These are phyloP conservation scores for Amylocarpus encephaloides DNA, from an alignment of 2,329 filamentous ascomycete genomes.

Conservation along the genomic window DNA sequence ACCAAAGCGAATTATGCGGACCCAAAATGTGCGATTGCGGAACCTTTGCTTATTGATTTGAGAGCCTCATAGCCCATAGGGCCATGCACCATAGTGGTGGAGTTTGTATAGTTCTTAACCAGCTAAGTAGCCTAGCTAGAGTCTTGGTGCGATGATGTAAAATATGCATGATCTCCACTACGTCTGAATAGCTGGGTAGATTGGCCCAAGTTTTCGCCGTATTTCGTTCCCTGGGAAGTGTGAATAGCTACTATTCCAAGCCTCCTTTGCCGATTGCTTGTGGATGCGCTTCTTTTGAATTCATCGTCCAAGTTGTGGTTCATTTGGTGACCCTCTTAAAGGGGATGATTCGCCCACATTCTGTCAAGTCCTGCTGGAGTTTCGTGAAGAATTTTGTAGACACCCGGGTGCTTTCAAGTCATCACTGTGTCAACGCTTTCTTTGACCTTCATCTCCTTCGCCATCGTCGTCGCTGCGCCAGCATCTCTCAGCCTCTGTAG, in stretches of 20 bases:
- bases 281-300: background rate
- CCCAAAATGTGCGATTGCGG: background rate
- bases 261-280: background rate
- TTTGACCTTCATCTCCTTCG: constrained; percentile 27
- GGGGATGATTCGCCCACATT: background rate
- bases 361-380: background rate
- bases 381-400: background rate
- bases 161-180: too few relatives aligned
- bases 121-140: too few relatives aligned
- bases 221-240: too few relatives aligned
- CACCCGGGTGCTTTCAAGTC: constrained; percentile 22
- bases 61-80: background rate
- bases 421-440: constrained; percentile 39
- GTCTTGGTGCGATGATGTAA: too few relatives aligned
- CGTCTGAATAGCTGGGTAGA: too few relatives aligned
- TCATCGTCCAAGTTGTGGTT: background rate
- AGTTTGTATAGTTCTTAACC: background rate
- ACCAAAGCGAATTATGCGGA: too few relatives aligned
- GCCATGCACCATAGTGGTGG: constrained; percentile 7
- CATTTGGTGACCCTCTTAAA: background rate
- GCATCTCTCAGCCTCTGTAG: constrained; percentile 48
- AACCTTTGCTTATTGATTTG: background rate
- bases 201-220: too few relatives aligned
- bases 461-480: constrained; percentile 37
- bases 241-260: background rate